Conservation (phyloP, 2,329 filamentous ascomycete genomes). For the Pestalotiopsis sp. region DNA sequence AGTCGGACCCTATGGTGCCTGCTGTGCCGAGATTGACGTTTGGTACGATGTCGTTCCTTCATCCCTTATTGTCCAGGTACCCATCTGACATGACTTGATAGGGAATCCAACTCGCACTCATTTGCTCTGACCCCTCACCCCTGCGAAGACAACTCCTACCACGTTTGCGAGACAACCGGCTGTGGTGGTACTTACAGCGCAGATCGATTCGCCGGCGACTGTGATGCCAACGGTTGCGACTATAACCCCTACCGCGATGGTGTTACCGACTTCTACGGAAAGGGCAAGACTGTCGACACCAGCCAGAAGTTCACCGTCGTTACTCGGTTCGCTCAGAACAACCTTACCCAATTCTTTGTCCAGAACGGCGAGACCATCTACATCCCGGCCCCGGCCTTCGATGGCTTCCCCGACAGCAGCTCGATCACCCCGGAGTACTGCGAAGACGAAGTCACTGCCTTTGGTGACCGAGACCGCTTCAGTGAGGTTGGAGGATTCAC, state of each 20-base stretch:
- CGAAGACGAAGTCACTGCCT: constrained; percentile 32
- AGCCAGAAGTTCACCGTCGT: constrained; percentile 42
- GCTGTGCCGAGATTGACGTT: constrained; percentile 62
- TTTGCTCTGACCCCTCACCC: constrained; percentile 65
- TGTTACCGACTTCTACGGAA: constrained; percentile 61
- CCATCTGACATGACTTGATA: constrained; percentile 7
- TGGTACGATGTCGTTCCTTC: constrained; percentile 41
- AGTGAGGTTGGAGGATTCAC: constrained; percentile 53
- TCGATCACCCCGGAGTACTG: constrained; percentile 11
- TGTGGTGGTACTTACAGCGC: constrained; percentile 52
- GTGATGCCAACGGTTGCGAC: constrained; percentile 68
- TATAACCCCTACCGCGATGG: constrained; percentile 70
- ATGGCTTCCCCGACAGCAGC: constrained; percentile 13
- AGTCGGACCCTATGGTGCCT: constrained; percentile 51
- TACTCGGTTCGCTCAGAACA: constrained; percentile 54
- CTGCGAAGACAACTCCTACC: constrained; percentile 51
- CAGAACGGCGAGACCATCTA: constrained; percentile 55
- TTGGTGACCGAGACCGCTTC: constrained; percentile 57
- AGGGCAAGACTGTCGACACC: constrained; percentile 37
- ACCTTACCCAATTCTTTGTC: constrained; percentile 60
- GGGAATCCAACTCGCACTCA: constrained; percentile 62
- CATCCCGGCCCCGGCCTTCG: constrained; percentile 9
- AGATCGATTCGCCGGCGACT: constrained; percentile 59
- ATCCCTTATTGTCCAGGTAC: background rate
- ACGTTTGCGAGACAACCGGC: constrained; percentile 46